These are phyloP conservation scores for Eruca vesicaria DNA, from an alignment of 441 rosid genomes.

Conservation along the genomic window DNA sequence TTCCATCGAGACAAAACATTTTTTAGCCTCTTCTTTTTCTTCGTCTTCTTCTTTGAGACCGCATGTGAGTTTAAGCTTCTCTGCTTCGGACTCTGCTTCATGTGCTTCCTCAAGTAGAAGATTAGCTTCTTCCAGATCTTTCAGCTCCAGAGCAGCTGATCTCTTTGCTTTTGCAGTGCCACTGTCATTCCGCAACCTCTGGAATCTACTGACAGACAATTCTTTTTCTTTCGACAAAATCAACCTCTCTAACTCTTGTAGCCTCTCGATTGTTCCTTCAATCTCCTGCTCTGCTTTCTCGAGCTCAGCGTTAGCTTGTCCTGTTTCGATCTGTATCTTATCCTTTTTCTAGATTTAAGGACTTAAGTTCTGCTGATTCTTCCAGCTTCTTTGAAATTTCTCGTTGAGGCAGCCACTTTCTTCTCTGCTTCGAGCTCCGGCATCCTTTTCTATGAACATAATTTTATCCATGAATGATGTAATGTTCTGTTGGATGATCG, in stretches of 20 bases:
- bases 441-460: slow-evolving; percentile 72
- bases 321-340: too few species aligned
- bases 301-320: slow-evolving; percentile 46
- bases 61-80: too few species aligned
- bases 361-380: slow-evolving; percentile 87
- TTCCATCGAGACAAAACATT: too few species aligned
- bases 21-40: slow-evolving; percentile 44
- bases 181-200: slow-evolving; percentile 58
- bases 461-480: too few species aligned
- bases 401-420: too few species aligned
- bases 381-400: too few species aligned
- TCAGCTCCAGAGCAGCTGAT: slow-evolving; percentile 69
- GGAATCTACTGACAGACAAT: slow-evolving; percentile 69
- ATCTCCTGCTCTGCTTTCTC: slow-evolving; percentile 61
- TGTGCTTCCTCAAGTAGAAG: too few species aligned
- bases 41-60: too few species aligned
- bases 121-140: slow-evolving; percentile 74
- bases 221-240: slow-evolving; percentile 68
- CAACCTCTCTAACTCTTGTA: slow-evolving; percentile 56
- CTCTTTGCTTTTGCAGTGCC: slow-evolving; percentile 77
- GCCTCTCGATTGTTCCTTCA: slow-evolving; percentile 55
- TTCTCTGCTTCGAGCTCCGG: slow-evolving; percentile 88
- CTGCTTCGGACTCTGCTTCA: too few species aligned
- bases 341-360: slow-evolving; percentile 67
- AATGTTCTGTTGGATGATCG: too few species aligned